phyloP scores from a whole-genome alignment of 148 eudicot species.

The Chenopodium suecicum region DNA sequence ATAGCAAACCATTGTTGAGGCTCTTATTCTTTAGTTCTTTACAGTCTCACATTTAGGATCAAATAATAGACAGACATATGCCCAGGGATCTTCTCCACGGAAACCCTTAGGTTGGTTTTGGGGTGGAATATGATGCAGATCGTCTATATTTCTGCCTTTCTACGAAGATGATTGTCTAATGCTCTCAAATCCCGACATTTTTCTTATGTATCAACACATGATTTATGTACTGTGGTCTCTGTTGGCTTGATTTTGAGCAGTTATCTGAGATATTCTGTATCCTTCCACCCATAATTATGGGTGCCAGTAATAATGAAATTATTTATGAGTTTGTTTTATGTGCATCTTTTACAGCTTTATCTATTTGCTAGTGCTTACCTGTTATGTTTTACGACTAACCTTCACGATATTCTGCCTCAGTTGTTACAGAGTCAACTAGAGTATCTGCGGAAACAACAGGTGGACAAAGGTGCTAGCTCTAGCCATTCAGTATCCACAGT shows the following conservation, averaged over 20 bases:
- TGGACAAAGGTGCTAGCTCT: conserved; percentile 35
- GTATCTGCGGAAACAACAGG: conserved; percentile 36
- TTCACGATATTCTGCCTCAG: conserved; percentile 32
- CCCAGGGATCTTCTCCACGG: background rate
- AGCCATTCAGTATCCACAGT: conserved; percentile 34
- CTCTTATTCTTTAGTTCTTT: background rate
- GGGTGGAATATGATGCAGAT: background rate
- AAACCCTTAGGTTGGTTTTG: background rate
- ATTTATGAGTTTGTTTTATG: background rate
- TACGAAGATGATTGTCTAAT: background rate
- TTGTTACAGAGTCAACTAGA: conserved; percentile 56
- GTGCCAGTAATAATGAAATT: background rate
- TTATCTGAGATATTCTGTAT: background rate
- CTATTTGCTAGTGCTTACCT: background rate
- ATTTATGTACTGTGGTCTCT: background rate
- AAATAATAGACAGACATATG: background rate
- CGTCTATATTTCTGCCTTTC: background rate
- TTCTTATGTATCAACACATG: background rate
- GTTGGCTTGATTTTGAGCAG: background rate
- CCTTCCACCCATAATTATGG: background rate
- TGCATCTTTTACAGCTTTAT: background rate
- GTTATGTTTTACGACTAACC: conserved; percentile 4
- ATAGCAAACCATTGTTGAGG: background rate
- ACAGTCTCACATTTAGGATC: background rate
- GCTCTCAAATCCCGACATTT: background rate